These are phyloP conservation scores for Sporothrix sp. DNA, from an alignment of 2,329 filamentous ascomycete genomes.

Conservation along the genomic window DNA sequence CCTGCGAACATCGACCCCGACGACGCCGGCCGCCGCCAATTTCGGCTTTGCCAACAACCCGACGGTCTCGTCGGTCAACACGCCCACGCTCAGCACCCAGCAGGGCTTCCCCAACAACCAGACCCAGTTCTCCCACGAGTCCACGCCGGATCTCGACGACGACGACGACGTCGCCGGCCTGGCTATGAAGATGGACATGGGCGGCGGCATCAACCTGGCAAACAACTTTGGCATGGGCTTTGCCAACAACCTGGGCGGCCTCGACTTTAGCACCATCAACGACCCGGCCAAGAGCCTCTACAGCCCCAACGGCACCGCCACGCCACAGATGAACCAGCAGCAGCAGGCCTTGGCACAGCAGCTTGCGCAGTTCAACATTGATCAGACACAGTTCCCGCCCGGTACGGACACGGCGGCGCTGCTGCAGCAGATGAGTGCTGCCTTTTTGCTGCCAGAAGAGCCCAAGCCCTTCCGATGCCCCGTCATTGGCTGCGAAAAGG, in stretches of 20 bases:
- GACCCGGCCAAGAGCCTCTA: constrained; percentile 91
- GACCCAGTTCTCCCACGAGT: constrained; percentile 34
- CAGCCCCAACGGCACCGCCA: constrained; percentile 63
- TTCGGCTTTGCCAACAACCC: constrained; percentile 86
- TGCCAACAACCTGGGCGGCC: constrained; percentile 35
- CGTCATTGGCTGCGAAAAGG: constrained; percentile 97
- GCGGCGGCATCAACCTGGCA: constrained; percentile 44
- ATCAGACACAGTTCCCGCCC: constrained; percentile 62
- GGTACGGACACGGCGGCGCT: constrained; percentile 59
- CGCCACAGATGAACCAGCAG: constrained; percentile 46
- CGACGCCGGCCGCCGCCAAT: constrained; percentile 67
- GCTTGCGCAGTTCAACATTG: constrained; percentile 63
- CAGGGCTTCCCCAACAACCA: constrained; percentile 48
- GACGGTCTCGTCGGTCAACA: constrained; percentile 94
- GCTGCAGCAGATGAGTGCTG: constrained; percentile 44
- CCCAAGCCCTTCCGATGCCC: constrained; percentile 97
- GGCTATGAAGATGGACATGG: constrained; percentile 47
- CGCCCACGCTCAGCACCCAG: constrained; percentile 76
- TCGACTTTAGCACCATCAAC: constrained; percentile 59
- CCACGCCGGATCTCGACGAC: constrained; percentile 60
- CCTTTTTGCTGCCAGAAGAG: constrained; percentile 69
- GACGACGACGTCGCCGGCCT: constrained; percentile 61
- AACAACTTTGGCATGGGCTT: constrained; percentile 43
- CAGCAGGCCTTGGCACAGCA: constrained; percentile 58
- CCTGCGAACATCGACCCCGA: constrained; percentile 74